A percentile compares a stretch with the other conserved stretches of the same genome.
These are phyloP conservation scores for Emydomyces testavorans DNA, from an alignment of 2,329 filamentous ascomycete genomes.

Conservation along the genomic window DNA sequence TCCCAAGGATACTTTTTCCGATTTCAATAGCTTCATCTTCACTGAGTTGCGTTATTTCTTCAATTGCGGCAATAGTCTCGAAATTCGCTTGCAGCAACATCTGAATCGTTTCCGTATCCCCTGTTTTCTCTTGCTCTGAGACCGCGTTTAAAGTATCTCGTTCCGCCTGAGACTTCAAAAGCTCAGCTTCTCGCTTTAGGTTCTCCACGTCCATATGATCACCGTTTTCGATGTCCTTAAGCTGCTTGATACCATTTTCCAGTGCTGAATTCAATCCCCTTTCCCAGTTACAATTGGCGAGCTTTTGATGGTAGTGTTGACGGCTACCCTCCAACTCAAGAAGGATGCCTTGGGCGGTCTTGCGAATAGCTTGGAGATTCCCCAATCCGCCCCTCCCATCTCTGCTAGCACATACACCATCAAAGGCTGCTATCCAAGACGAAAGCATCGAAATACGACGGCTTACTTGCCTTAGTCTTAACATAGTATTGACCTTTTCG, in stretches of 20 bases:
- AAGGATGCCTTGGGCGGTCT: slow-evolving; percentile 77
- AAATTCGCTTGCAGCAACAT: slow-evolving; percentile 81
- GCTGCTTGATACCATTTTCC: slow-evolving; percentile 68
- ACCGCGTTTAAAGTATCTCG: slow-evolving; percentile 67
- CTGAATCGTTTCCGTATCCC: slow-evolving; percentile 68
- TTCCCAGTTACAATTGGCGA: slow-evolving; percentile 77
- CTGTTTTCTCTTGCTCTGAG: slow-evolving; percentile 70
- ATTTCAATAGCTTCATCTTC: slow-evolving; percentile 72
- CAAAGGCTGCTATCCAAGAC: slow-evolving; percentile 86
- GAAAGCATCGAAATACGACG: slow-evolving; percentile 76
- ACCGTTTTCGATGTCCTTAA: slow-evolving; percentile 56
- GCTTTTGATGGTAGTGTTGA: slow-evolving; percentile 76
- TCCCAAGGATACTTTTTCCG: slow-evolving; percentile 64
- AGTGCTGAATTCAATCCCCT: slow-evolving; percentile 76
- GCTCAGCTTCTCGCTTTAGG: slow-evolving; percentile 69
- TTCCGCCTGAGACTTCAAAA: slow-evolving; percentile 72
- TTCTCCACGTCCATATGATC: slow-evolving; percentile 59
- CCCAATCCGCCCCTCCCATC: slow-evolving; percentile 56
- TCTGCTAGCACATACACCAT: slow-evolving; percentile 61
- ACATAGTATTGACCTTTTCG: slow-evolving; percentile 68
- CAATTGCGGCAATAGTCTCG: slow-evolving; percentile 73
- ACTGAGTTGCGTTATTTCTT: slow-evolving; percentile 68
- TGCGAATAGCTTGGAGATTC: slow-evolving; percentile 64
- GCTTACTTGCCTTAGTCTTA: slow-evolving; percentile 70
- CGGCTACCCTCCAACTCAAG: slow-evolving; percentile 80